phyloP scores from a whole-genome alignment of 495 filamentous ascomycete species.

The Neurospora discreta region DNA sequence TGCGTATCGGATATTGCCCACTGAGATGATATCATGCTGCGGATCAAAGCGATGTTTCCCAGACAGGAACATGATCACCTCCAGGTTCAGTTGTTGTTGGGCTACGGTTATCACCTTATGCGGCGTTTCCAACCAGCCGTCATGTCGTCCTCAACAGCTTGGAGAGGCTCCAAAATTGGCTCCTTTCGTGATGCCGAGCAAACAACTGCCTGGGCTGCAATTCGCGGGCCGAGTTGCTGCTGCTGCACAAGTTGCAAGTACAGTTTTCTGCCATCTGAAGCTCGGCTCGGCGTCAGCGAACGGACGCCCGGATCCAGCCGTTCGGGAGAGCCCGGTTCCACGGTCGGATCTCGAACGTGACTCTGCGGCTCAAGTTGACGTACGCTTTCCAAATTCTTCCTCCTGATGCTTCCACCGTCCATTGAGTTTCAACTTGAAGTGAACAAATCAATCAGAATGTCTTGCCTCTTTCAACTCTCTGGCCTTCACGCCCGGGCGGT shows the following conservation, averaged over 20 bases:
- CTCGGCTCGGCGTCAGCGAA: neutral
- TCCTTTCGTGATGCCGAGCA: neutral
- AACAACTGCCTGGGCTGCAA: neutral
- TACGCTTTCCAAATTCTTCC: neutral
- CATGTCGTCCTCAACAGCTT: neutral
- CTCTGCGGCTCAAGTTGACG: neutral
- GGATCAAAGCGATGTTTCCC: neutral
- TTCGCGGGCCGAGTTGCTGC: neutral
- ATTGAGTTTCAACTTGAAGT: neutral
- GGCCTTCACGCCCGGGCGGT: neutral
- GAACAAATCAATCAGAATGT: neutral
- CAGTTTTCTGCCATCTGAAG: neutral
- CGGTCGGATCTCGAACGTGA: neutral
- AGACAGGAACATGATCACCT: neutral
- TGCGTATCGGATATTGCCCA: neutral
- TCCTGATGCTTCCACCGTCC: neutral
- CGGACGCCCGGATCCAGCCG: neutral
- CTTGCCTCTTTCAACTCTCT: neutral
- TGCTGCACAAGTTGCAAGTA: neutral
- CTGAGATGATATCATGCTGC: neutral
- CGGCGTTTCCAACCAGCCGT: neutral
- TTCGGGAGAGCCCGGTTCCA: neutral
- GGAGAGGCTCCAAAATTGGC: neutral
- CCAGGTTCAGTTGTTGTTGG: neutral
- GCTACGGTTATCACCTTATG: neutral